Evolutionary conservation across 2,329 filamentous ascomycete genomes (phyloP).

Genomic region (Talaromyces verruculosus): DNA sequence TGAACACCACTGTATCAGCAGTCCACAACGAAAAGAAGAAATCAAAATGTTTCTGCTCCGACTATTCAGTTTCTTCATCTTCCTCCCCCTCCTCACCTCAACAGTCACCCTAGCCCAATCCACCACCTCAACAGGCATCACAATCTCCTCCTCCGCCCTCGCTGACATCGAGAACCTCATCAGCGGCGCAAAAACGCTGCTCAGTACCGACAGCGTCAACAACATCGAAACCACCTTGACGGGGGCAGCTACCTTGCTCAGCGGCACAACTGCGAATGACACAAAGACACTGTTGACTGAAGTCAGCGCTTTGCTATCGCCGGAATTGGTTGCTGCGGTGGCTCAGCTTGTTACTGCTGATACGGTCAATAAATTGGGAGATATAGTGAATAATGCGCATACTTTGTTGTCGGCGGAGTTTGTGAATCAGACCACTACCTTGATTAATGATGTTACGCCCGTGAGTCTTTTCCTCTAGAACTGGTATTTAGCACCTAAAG

Average conservation of each 20-base stretch:
- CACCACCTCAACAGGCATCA: slow-evolving; percentile 15
- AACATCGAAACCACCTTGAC: slow-evolving; percentile 22
- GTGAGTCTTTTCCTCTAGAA: slow-evolving; percentile 25
- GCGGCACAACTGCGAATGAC: slow-evolving; percentile 32
- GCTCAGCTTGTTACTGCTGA: slow-evolving; percentile 28
- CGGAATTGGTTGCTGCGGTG: slow-evolving; percentile 29
- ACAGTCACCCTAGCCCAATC: slow-evolving; percentile 17
- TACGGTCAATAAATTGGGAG: slow-evolving; percentile 28
- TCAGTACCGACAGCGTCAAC: slow-evolving; percentile 26
- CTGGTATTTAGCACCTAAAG: not conserved
- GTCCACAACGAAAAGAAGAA: not conserved
- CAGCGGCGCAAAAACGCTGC: slow-evolving; percentile 30
- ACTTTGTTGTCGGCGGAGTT: slow-evolving; percentile 29
- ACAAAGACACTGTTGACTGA: slow-evolving; percentile 32
- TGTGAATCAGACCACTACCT: slow-evolving; percentile 32
- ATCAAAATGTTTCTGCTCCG: slow-evolving; percentile 15
- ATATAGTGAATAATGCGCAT: slow-evolving; percentile 31
- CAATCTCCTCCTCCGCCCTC: slow-evolving; percentile 25
- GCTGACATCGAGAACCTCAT: slow-evolving; percentile 30
- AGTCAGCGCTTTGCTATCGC: slow-evolving; percentile 30
- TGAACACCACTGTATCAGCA: not conserved
- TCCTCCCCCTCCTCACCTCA: slow-evolving; percentile 15
- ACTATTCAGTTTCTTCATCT: slow-evolving; percentile 10
- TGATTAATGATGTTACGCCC: slow-evolving; percentile 37
- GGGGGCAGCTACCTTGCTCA: slow-evolving; percentile 25